Evolutionary conservation across 2,329 filamentous ascomycete species (phyloP).

Genomic region (Penicillium fuscoglaucum): DNA sequence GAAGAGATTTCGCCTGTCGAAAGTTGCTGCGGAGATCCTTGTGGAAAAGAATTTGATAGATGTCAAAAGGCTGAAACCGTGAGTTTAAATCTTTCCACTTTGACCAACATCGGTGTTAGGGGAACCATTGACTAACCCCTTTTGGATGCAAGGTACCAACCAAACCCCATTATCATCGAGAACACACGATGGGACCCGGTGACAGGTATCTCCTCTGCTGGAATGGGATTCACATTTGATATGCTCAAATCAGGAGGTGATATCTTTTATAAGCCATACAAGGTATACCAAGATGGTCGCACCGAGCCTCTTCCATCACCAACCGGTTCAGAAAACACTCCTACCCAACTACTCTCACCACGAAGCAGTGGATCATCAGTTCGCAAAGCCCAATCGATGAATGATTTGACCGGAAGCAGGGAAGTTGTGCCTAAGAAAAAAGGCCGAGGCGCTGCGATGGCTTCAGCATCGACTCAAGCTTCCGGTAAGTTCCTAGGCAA

Average conservation of each 20-base stretch:
- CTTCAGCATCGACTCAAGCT: conserved; percentile 1
- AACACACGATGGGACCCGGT: conserved; percentile 35
- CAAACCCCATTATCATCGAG: conserved; percentile 25
- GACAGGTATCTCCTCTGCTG: conserved; percentile 24
- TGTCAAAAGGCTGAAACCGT: conserved; percentile 6
- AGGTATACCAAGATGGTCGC: conserved; percentile 9
- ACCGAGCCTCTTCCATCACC: neutral
- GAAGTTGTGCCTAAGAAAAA: neutral
- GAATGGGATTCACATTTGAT: conserved; percentile 22
- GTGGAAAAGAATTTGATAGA: conserved; percentile 20
- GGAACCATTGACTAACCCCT: neutral
- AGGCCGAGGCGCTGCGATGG: conserved; percentile 4
- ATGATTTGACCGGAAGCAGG: neutral
- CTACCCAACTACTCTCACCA: neutral
- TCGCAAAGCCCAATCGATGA: neutral
- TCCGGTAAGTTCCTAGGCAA: conserved; percentile 28
- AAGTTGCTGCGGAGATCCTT: conserved; percentile 21
- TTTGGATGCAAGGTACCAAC: neutral
- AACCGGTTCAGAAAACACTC: neutral
- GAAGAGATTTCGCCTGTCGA: conserved; percentile 20
- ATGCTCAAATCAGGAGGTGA: conserved; percentile 21
- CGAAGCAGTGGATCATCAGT: neutral
- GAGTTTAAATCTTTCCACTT: neutral
- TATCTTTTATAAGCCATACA: conserved; percentile 27
- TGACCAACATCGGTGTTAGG: neutral